Base-by-base conservation (phyloP, 192 early-diverging fungal genomes). In the Backusella psychrophila region DNA sequence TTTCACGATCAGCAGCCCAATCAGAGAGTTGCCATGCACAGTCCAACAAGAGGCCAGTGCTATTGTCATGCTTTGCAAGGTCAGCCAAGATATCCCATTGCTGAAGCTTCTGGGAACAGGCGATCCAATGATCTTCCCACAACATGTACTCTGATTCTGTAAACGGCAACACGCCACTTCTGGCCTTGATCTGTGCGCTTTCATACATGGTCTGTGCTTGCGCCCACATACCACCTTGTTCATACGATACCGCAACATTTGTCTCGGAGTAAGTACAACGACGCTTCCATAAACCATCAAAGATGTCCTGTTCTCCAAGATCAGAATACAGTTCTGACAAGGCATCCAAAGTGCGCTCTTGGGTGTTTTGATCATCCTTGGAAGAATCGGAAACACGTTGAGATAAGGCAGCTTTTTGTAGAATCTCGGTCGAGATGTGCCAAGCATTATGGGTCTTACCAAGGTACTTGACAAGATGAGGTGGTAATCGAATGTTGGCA, bases 71-170 rank as follows among this genome's bases (percentile, higher is more conserved):
- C 78, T 96, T 94, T 14, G 95, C 91, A 39, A 99, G 90, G 71
- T 99, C 98, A 6, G 89, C 86, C 63, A 99, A 85, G 74, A 98
- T 92, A 73, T 99, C 98, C 98, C 98, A 99, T 80, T 94, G 95
- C 82, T 99, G 97, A 26, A 99, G 82, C 44, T 93, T 92, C 75
- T 97, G 87, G 0, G 97, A 93, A 56, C 94, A 96, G 35, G 84
- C 83, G 29, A 98, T 89, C 98, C 98, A 99, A 71, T 96, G 95
- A 71, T 96, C 91, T 86, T 99, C 98, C 98, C 98, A 99, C 23
- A 99, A 82, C 33, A 89, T 87, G 81, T 98, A 99, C 73, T 99
- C 98, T 2, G 95, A 90, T 82, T 99, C 98, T 33, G 92, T 91
- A 75, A 96, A 98, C 15, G 94, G 93, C 38, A 96, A 79, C 2